Percentiles rank a stretch among this genome's conserved stretches.
phyloP scores from a whole-genome alignment of 805 yeast species.

The Pichia thaimueangensis region DNA sequence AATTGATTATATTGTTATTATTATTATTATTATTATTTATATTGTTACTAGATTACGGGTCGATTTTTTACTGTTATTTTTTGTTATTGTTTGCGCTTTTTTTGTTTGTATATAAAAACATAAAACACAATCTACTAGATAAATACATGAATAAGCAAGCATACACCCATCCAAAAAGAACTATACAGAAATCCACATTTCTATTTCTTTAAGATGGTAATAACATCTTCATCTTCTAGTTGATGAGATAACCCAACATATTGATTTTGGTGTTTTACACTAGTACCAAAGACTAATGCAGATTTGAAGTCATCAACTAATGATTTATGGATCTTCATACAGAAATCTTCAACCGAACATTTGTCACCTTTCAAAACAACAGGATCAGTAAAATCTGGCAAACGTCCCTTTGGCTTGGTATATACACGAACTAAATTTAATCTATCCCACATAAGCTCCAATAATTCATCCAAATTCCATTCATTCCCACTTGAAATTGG shows the following conservation, averaged over 20 bases:
- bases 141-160: no score
- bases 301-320: conserved; percentile 88
- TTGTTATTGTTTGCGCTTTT: no score
- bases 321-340: conserved; percentile 93
- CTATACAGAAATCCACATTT: conserved; percentile 19
- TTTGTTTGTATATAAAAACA: not conserved
- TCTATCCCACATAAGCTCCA: conserved; percentile 93
- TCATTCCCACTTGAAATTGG: conserved; percentile 95
- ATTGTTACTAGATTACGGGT: no score
- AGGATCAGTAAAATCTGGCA: conserved; percentile 94
- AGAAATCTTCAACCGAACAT: conserved; percentile 88
- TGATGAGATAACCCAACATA: conserved; percentile 82
- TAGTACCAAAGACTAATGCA: conserved; percentile 88
- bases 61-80: no score
- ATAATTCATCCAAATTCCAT: conserved; percentile 93
- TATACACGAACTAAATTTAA: conserved; percentile 89
- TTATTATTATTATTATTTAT: not conserved
- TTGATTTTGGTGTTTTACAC: conserved; percentile 98
- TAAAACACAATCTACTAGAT: no score
- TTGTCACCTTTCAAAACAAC: conserved; percentile 81
- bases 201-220: conserved; percentile 77
- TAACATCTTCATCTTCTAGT: conserved; percentile 94
- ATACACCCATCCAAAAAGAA: not conserved
- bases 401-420: conserved; percentile 91
- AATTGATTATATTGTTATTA: not conserved